Percentiles rank a stretch among this genome's conserved stretches.
phyloP scores from a whole-genome alignment of 345 rosid species.

The Citrus unshiu region DNA sequence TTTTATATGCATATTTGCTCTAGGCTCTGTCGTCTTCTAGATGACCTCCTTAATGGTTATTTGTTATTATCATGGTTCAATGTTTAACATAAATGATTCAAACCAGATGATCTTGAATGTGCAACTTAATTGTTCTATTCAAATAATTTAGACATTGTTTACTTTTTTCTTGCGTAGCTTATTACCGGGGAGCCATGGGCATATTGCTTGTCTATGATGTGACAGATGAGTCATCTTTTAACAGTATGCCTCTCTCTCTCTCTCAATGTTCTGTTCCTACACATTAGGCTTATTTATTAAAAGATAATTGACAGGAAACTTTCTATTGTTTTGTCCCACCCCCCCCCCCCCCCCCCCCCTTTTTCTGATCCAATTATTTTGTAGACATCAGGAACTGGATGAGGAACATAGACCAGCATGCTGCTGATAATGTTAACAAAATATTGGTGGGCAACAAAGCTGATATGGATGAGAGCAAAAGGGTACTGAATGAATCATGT shows the following conservation, averaged over 20 bases:
- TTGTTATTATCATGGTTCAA: neutral
- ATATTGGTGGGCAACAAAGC: conserved; percentile 70
- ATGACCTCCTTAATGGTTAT: neutral
- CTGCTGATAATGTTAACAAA: conserved; percentile 58
- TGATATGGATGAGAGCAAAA: conserved; percentile 70
- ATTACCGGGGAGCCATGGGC: conserved; percentile 96
- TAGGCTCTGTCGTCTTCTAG: neutral
- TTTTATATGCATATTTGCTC: neutral
- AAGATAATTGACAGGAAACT: neutral
- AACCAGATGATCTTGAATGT: neutral
- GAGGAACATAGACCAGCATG: conserved; percentile 65
- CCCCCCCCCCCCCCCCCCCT: neutral
- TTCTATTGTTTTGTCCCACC: neutral
- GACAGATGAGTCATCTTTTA: conserved; percentile 89
- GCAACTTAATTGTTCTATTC: neutral
- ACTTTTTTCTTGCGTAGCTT: conserved; percentile 42
- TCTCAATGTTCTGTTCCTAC: neutral
- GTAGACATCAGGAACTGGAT: conserved; percentile 64
- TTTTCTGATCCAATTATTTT: conserved; percentile 11
- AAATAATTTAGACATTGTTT: neutral
- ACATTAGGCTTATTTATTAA: neutral
- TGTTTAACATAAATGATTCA: neutral
- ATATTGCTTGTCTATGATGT: conserved; percentile 89
- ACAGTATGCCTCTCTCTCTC: conserved; percentile 42
- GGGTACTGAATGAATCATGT: conserved; percentile 31